Conservation (phyloP, 345 rosid genomes). For the Iberis pinnata region DNA sequence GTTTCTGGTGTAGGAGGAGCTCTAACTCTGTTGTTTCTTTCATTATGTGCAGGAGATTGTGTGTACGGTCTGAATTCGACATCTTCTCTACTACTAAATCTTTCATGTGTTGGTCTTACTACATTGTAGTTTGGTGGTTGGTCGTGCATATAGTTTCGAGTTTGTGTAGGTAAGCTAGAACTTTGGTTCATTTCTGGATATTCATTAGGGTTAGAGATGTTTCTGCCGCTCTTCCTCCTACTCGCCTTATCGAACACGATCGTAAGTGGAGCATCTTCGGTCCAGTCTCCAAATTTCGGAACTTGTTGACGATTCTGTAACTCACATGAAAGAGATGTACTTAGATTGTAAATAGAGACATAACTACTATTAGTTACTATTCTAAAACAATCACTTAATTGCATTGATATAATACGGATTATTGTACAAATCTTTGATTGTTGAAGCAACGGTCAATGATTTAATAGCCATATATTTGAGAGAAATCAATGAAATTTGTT, state of each 20-base stretch:
- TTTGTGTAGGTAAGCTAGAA: neutral
- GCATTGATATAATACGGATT: too few species aligned
- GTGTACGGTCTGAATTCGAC: constrained; percentile 35
- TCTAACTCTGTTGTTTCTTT: constrained; percentile 22
- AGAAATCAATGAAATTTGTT: too few species aligned
- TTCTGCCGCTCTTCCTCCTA: neutral
- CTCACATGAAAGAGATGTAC: neutral
- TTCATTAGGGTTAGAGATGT: constrained; percentile 12
- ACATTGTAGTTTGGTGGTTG: constrained; percentile 20
- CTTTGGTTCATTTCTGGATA: constrained; percentile 24
- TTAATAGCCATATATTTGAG: too few species aligned
- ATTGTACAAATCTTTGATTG: neutral
- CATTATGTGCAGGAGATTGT: constrained; percentile 43
- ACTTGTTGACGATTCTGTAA: constrained; percentile 21
- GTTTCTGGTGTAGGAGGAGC: constrained; percentile 6
- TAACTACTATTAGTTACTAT: neutral
- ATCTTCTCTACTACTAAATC: constrained; percentile 37
- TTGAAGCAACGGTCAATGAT: too few species aligned
- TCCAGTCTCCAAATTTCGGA: constrained; percentile 31
- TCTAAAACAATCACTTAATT: too few species aligned
- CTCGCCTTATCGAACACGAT: constrained; percentile 27
- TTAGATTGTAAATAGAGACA: neutral
- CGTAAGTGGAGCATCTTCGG: constrained; percentile 21
- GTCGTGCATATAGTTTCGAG: constrained; percentile 13
- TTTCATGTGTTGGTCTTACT: neutral